phyloP scores from a whole-genome alignment of 202 grass and related monocot species.

The Setaria viridis region DNA sequence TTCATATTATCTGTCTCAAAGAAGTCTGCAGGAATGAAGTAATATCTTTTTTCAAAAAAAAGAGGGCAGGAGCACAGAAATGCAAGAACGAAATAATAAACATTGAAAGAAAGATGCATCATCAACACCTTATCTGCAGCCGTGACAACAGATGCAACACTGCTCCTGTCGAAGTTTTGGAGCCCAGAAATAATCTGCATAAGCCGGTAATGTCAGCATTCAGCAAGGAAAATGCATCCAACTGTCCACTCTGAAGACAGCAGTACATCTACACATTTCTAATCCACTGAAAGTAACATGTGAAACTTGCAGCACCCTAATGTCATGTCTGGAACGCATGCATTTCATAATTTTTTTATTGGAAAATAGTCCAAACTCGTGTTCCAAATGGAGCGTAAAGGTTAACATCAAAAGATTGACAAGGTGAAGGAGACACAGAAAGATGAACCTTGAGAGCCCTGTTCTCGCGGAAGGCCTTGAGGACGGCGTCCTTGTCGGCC shows the following conservation, averaged over 20 bases:
- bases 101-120: conserved; percentile 22
- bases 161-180: conserved; percentile 83
- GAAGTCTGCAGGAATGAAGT: not conserved
- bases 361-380: not conserved
- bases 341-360: not conserved
- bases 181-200: conserved; percentile 92
- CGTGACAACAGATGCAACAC: conserved; percentile 85
- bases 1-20: not conserved
- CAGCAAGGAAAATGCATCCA: not conserved
- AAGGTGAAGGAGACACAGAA: not conserved
- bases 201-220: conserved; percentile 1
- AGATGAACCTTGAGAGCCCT: conserved; percentile 81
- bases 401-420: not conserved
- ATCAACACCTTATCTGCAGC: conserved; percentile 85
- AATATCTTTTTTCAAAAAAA: too few relatives aligned
- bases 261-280: conserved; percentile 2
- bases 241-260: conserved; percentile 12
- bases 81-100: conserved; percentile 12
- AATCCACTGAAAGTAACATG: not conserved
- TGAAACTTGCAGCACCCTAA: not conserved
- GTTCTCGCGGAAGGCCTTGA: conserved; percentile 67
- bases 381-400: not conserved
- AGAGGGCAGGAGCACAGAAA: too few relatives aligned
- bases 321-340: too few relatives aligned
- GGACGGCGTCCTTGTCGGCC: conserved; percentile 63